Percentiles rank a stretch among this genome's conserved stretches.
These are phyloP conservation scores for Eucalyptus marginata DNA, from an alignment of 345 rosid species.

Conservation along the genomic window DNA sequence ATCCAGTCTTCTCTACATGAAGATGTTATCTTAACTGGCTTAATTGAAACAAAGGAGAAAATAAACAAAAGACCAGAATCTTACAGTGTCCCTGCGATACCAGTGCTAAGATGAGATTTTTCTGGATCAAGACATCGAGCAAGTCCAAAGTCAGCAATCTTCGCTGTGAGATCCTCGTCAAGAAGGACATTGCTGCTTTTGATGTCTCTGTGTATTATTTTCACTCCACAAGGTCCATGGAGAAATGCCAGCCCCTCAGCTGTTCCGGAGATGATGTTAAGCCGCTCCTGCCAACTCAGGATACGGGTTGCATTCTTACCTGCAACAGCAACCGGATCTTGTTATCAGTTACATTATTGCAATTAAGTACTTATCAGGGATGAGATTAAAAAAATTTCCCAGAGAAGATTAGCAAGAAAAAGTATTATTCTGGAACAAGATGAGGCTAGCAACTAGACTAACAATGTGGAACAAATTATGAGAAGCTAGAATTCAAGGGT, in stretches of 20 bases:
- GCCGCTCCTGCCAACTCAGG: slow-evolving; percentile 1
- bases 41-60: background rate
- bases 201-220: slow-evolving; percentile 7
- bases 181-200: slow-evolving; percentile 6
- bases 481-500: background rate
- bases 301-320: background rate
- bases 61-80: background rate
- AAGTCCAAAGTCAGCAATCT: slow-evolving; percentile 9
- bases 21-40: background rate
- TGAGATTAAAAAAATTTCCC: background rate
- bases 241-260: slow-evolving; percentile 7
- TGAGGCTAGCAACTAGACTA: background rate
- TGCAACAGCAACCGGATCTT: background rate
- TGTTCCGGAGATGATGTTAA: background rate
- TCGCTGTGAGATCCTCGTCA: background rate
- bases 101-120: slow-evolving; percentile 5
- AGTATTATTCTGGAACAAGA: background rate
- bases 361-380: background rate
- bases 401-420: background rate
- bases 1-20: background rate
- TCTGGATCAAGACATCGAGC: background rate
- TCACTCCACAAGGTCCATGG: background rate
- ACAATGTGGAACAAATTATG: background rate
- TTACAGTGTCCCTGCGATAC: slow-evolving; percentile 10
- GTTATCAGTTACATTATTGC: background rate